Percentiles rank a stretch among this genome's conserved stretches.
Conservation (phyloP, 192 early-diverging fungal species). For the Geranomyces michiganensis region DNA sequence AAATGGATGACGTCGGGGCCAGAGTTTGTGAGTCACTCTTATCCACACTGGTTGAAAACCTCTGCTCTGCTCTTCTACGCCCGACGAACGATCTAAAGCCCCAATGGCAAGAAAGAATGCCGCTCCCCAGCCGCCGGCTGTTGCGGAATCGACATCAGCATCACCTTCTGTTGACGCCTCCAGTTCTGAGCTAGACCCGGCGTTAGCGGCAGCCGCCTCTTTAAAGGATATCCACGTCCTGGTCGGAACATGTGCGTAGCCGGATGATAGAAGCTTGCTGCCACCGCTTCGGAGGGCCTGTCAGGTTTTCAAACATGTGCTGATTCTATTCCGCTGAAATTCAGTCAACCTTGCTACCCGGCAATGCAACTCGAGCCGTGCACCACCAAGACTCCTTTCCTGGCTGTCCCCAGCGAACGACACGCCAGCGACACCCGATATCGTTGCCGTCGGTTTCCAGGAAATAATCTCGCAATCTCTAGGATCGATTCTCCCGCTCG, state of each 20-base stretch:
- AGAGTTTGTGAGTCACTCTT: too few relatives aligned
- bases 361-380: neutral
- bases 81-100: too few relatives aligned
- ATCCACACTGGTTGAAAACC: too few relatives aligned
- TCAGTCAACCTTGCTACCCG: conserved; percentile 32
- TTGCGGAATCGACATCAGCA: too few relatives aligned
- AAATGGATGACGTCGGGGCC: too few relatives aligned
- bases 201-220: neutral
- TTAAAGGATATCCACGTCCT: conserved; percentile 23
- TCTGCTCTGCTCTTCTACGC: too few relatives aligned
- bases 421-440: conserved; percentile 26
- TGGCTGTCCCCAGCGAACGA: conserved; percentile 12
- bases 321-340: neutral
- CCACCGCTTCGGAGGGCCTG: neutral
- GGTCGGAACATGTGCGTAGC: conserved; percentile 25
- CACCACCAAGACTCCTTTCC: conserved; percentile 1
- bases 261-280: neutral
- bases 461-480: conserved; percentile 36
- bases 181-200: too few relatives aligned
- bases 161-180: too few relatives aligned
- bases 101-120: too few relatives aligned
- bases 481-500: conserved; percentile 17
- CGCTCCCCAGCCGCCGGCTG: too few relatives aligned
- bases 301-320: neutral
- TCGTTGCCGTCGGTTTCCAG: conserved; percentile 47